These are phyloP conservation scores for Periconia sp. DNA, from an alignment of 2,329 filamentous ascomycete species.

Conservation along the genomic window DNA sequence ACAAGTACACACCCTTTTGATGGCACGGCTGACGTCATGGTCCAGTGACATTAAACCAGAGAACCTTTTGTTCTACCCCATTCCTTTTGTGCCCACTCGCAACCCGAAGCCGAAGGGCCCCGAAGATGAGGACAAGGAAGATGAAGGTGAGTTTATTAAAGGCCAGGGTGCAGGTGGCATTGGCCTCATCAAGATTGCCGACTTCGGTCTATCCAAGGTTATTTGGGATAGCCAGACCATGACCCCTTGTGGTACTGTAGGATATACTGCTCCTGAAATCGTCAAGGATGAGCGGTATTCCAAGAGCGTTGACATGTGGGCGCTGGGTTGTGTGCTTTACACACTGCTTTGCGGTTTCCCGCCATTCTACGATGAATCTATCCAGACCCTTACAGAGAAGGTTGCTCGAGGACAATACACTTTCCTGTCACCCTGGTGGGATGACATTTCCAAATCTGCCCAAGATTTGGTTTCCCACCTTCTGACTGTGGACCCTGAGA, in stretches of 20 bases:
- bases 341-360: constrained; percentile 96
- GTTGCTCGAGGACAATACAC: constrained; percentile 96
- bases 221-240: constrained; percentile 98
- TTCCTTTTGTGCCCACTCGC: constrained; percentile 77
- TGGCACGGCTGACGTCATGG: constrained; percentile 41
- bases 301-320: constrained; percentile 99
- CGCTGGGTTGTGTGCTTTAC: constrained; percentile 92
- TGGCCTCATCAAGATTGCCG: constrained; percentile 93
- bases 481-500: constrained; percentile 90
- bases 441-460: constrained; percentile 92
- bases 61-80: constrained; percentile 91
- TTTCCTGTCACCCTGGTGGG: constrained; percentile 98
- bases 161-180: constrained; percentile 88
- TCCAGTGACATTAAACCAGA: constrained; percentile 95
- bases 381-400: constrained; percentile 95
- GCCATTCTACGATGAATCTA: constrained; percentile 97
- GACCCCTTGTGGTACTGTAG: constrained; percentile 98
- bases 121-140: constrained; percentile 95
- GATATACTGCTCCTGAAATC: constrained; percentile 97
- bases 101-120: constrained; percentile 77
- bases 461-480: constrained; percentile 94
- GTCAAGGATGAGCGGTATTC: constrained; percentile 99
- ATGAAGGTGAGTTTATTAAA: constrained; percentile 88
- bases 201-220: constrained; percentile 96
- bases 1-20: not conserved